A percentile compares a stretch with the other conserved stretches of the same genome.
Conservation (phyloP, 2,329 filamentous ascomycete genomes). For the Nannizziopsis barbatae region DNA sequence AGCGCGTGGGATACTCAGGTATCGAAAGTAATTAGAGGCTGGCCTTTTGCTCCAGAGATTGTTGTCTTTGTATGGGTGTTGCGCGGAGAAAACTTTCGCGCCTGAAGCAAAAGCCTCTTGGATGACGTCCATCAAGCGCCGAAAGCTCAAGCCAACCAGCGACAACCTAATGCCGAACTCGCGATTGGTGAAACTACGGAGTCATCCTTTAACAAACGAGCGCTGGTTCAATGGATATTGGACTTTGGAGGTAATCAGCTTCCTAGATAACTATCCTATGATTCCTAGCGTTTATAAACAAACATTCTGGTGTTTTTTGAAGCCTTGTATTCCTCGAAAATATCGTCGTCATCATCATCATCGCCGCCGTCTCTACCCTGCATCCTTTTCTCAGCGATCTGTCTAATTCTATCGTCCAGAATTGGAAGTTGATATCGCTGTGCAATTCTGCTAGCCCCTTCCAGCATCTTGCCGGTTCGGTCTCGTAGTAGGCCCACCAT, state of each 20-base stretch:
- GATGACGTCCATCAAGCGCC: slow-evolving; percentile 7
- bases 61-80: background rate
- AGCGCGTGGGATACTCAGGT: no score
- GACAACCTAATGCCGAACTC: background rate
- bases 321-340: no score
- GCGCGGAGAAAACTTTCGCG: background rate
- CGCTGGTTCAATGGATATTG: no score
- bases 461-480: slow-evolving; percentile 74
- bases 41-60: background rate
- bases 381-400: slow-evolving; percentile 62
- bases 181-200: background rate
- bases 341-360: slow-evolving; percentile 23
- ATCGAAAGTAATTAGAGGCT: no score
- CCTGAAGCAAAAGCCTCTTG: background rate
- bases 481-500: slow-evolving; percentile 79
- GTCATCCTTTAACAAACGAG: no score
- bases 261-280: no score
- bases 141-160: background rate
- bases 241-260: no score
- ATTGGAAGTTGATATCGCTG: slow-evolving; percentile 69
- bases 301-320: no score
- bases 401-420: slow-evolving; percentile 80
- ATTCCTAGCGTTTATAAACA: no score
- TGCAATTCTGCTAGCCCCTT: slow-evolving; percentile 82
- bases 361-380: slow-evolving; percentile 51